Evolutionary conservation across 179 eudicot species (phyloP).

Genomic region (Dionaea muscipula): DNA sequence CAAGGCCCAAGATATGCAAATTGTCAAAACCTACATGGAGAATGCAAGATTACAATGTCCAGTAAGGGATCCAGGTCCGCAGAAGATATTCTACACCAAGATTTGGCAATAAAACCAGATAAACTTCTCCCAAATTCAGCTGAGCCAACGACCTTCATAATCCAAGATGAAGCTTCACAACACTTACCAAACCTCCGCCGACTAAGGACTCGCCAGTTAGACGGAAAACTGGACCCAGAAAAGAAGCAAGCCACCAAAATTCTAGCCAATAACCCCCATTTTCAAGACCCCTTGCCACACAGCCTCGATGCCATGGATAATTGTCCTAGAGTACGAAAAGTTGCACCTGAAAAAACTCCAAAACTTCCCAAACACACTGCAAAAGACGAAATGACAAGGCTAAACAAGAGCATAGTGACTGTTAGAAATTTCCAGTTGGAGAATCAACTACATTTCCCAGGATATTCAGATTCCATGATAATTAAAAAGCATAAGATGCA

Average conservation of each 20-base stretch:
- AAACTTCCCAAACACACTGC: constrained; percentile 10
- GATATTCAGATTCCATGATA: constrained; percentile 4
- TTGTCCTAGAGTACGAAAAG: constrained; percentile 12
- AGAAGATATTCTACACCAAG: constrained; percentile 8
- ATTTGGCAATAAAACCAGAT: constrained; percentile 7
- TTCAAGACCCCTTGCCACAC: constrained; percentile 11
- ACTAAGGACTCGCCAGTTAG: constrained; percentile 10
- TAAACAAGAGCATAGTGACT: constrained; percentile 4
- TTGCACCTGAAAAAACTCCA: constrained; percentile 14
- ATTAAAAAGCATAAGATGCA: constrained; percentile 11
- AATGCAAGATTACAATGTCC: background rate
- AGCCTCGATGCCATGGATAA: constrained; percentile 6
- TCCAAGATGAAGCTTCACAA: constrained; percentile 7
- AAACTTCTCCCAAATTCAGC: constrained; percentile 9
- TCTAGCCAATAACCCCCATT: constrained; percentile 2
- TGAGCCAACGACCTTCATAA: constrained; percentile 1
- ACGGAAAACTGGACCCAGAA: constrained; percentile 4
- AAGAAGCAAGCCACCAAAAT: constrained; percentile 15
- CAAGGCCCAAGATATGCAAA: constrained; percentile 7
- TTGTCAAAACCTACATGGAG: background rate
- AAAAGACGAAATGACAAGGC: constrained; percentile 8
- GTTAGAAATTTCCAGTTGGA: background rate
- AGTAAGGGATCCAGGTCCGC: constrained; percentile 3
- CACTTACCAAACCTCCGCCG: constrained; percentile 11
- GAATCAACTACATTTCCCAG: background rate